Evolutionary conservation across 1,284 basidiomycete genomes (phyloP).

Genomic region (Ustilago esculenta): DNA sequence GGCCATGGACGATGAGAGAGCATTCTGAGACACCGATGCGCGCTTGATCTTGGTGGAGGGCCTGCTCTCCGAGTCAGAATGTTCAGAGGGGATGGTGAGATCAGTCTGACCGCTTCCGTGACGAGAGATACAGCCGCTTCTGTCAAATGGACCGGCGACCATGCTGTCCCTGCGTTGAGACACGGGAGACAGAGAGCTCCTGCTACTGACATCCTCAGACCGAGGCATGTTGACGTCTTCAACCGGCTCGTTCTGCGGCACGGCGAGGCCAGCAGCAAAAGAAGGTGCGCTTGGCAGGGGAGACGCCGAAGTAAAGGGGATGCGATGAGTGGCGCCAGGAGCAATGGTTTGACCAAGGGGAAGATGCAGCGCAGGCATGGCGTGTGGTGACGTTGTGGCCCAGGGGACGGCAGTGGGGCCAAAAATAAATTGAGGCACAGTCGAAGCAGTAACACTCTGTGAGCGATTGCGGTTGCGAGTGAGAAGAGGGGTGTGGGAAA

Average conservation of each 20-base stretch:
- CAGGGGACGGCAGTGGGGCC: constrained; percentile 17
- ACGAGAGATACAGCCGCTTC: constrained; percentile 19
- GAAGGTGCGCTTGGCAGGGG: constrained; percentile 10
- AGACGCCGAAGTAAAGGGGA: constrained; percentile 8
- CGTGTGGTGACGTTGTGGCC: constrained; percentile 18
- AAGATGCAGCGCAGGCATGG: constrained; percentile 11
- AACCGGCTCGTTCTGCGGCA: constrained; percentile 8
- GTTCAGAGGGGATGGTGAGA: constrained; percentile 29
- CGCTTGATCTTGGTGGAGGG: constrained; percentile 18
- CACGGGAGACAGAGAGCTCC: constrained; percentile 17
- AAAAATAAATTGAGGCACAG: constrained; percentile 23
- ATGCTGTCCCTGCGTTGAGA: constrained; percentile 18
- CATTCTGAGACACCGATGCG: neutral
- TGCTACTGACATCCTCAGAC: constrained; percentile 11
- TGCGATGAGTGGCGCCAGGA: constrained; percentile 25
- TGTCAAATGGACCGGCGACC: constrained; percentile 15
- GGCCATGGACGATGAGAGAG: neutral
- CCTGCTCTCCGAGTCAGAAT: constrained; percentile 17
- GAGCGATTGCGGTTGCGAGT: constrained; percentile 30
- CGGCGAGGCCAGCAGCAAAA: constrained; percentile 14
- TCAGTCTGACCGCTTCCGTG: constrained; percentile 43
- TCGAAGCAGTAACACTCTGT: constrained; percentile 29
- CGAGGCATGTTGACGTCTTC: constrained; percentile 25
- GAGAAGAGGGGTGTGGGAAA: constrained; percentile 12
- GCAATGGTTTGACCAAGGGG: constrained; percentile 23